These are phyloP conservation scores for Paramecium pentaurelia DNA, from an alignment of 73 alveolate species.

Conservation along the genomic window DNA sequence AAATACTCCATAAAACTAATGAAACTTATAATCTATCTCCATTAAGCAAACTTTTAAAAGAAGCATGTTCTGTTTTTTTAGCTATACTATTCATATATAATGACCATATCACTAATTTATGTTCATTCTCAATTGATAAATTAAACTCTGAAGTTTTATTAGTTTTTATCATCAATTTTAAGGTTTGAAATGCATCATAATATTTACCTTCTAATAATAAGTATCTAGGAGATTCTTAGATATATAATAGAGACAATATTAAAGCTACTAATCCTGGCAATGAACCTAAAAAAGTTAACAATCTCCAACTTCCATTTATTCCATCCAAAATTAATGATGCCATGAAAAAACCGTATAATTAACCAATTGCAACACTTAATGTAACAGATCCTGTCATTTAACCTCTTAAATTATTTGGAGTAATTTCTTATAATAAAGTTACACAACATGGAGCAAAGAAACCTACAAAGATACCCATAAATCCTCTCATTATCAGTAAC, in stretches of 20 bases:
- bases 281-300: background rate
- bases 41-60: background rate
- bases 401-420: conserved; percentile 54
- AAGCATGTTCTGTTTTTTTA: conserved; percentile 39
- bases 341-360: conserved; percentile 34
- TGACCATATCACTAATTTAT: conserved; percentile 18
- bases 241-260: background rate
- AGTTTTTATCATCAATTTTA: background rate
- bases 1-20: conserved; percentile 37
- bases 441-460: conserved; percentile 60
- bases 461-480: conserved; percentile 56
- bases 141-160: background rate
- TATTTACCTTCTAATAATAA: conserved; percentile 17
- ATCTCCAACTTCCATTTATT: conserved; percentile 53
- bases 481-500: conserved; percentile 29
- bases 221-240: conserved; percentile 53
- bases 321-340: conserved; percentile 38
- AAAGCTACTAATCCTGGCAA: conserved; percentile 53
- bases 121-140: conserved; percentile 8
- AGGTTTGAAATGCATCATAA: background rate
- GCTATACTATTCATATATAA: conserved; percentile 38
- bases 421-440: conserved; percentile 45
- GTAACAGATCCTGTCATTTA: conserved; percentile 43
- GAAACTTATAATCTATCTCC: conserved; percentile 33
- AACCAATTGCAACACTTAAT: conserved; percentile 47